phyloP scores from a whole-genome alignment of 2,329 filamentous ascomycete species.

The Chaetomiaceae sp. region DNA sequence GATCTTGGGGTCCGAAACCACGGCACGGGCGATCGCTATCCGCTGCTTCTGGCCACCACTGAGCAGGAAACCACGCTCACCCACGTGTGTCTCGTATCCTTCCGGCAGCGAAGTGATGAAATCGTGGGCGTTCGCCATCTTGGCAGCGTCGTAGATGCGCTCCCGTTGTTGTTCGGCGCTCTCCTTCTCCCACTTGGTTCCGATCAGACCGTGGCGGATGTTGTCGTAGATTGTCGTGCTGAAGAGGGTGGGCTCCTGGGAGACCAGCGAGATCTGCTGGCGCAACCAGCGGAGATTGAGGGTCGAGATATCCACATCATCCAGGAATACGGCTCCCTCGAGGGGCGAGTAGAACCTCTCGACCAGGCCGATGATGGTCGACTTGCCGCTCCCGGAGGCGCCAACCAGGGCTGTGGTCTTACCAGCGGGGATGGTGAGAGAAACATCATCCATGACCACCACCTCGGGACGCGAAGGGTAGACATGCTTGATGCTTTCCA shows the following conservation, averaged over 20 bases:
- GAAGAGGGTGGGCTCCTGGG: slow-evolving; percentile 89
- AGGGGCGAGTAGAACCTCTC: slow-evolving; percentile 94
- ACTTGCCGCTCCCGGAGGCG: slow-evolving; percentile 90
- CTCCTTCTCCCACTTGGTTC: slow-evolving; percentile 68
- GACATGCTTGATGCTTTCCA: slow-evolving; percentile 82
- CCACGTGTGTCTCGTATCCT: slow-evolving; percentile 91
- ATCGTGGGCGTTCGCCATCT: slow-evolving; percentile 89
- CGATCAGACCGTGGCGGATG: slow-evolving; percentile 85
- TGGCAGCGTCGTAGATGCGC: slow-evolving; percentile 74
- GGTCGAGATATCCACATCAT: slow-evolving; percentile 73
- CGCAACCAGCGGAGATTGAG: slow-evolving; percentile 88
- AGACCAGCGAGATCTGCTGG: slow-evolving; percentile 86
- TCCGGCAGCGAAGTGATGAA: slow-evolving; percentile 81
- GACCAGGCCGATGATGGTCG: slow-evolving; percentile 86
- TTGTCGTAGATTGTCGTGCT: slow-evolving; percentile 85
- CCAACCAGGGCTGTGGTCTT: slow-evolving; percentile 93
- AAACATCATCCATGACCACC: slow-evolving; percentile 79
- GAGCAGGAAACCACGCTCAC: slow-evolving; percentile 85
- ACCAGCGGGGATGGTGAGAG: slow-evolving; percentile 73
- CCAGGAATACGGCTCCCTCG: slow-evolving; percentile 69
- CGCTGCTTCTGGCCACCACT: slow-evolving; percentile 96
- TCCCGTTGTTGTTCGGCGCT: slow-evolving; percentile 62
- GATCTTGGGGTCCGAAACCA: slow-evolving; percentile 88
- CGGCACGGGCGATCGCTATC: slow-evolving; percentile 86
- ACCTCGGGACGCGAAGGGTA: slow-evolving; percentile 93